Percentiles rank a stretch among this genome's conserved stretches.
Evolutionary conservation across 768 basidiomycete genomes (phyloP).

Genomic region (Phallus indusiatus): DNA sequence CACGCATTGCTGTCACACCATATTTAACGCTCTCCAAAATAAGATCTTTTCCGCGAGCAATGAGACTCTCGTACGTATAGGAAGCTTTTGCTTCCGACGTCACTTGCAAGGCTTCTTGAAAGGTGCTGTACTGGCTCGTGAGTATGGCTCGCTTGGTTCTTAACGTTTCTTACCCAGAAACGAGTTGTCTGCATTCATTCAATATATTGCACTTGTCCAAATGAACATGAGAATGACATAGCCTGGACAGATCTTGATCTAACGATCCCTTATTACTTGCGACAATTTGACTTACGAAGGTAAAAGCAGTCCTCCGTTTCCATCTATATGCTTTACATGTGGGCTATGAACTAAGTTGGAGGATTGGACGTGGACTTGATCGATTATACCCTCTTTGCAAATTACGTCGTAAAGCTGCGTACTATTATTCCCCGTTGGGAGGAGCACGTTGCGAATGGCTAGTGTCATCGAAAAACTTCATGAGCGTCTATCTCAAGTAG

Average conservation of each 20-base stretch:
- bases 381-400: conserved; percentile 12
- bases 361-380: neutral
- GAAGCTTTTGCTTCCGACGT: conserved; percentile 42
- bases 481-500: too few relatives aligned
- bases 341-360: neutral
- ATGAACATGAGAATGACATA: conserved; percentile 59
- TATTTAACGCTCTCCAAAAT: conserved; percentile 48
- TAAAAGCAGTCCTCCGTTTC: conserved; percentile 16
- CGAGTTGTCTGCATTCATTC: conserved; percentile 40
- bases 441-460: conserved; percentile 15
- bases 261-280: neutral
- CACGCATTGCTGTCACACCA: conserved; percentile 58
- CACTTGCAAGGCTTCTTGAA: conserved; percentile 44
- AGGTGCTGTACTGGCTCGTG: conserved; percentile 31
- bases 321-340: conserved; percentile 11
- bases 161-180: conserved; percentile 35
- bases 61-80: conserved; percentile 41
- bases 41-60: conserved; percentile 41
- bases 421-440: conserved; percentile 10
- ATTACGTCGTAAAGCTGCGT: conserved; percentile 14
- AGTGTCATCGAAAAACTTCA: neutral
- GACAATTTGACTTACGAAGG: conserved; percentile 13
- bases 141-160: neutral
- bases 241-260: conserved; percentile 14
- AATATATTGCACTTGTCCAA: conserved; percentile 64